Evolutionary conservation across 2,329 filamentous ascomycete genomes (phyloP).

Genomic region (Scortechinia acanthostroma): DNA sequence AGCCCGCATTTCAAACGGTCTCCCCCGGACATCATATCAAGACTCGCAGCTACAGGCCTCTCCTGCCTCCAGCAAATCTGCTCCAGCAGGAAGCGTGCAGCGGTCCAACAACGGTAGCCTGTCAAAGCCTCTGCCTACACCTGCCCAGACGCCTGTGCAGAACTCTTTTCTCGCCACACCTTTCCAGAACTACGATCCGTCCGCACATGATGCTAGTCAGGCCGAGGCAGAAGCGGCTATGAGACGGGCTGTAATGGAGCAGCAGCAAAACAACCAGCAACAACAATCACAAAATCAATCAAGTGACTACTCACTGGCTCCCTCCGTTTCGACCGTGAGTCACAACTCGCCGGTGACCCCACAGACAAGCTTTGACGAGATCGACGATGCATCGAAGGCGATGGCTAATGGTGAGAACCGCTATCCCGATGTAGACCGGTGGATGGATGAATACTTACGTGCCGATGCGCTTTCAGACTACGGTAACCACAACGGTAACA

Average conservation of each 20-base stretch:
- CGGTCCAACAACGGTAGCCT: background rate
- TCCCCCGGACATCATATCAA: conserved; percentile 9
- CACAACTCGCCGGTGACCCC: conserved; percentile 55
- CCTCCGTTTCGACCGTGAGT: conserved; percentile 52
- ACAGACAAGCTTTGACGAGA: conserved; percentile 42
- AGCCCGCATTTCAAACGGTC: conserved; percentile 17
- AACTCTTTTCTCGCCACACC: conserved; percentile 34
- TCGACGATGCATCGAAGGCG: conserved; percentile 39
- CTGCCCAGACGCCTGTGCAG: conserved; percentile 43
- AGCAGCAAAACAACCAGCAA: conserved; percentile 19
- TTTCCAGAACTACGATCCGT: conserved; percentile 33
- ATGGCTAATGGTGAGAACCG: conserved; percentile 44
- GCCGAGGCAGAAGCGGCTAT: conserved; percentile 48
- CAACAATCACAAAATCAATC: conserved; percentile 19
- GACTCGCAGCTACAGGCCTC: too few species aligned
- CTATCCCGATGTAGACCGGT: conserved; percentile 18
- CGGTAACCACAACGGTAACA: background rate
- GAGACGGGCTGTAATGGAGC: conserved; percentile 29
- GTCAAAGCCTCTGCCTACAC: conserved; percentile 43
- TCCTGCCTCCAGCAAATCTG: background rate
- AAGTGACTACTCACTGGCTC: conserved; percentile 33
- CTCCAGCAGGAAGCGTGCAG: background rate
- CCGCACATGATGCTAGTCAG: conserved; percentile 26
- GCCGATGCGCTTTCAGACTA: background rate
- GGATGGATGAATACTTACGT: background rate